Conservation (phyloP, 768 basidiomycete species). For the Nevesoporus exiguus region DNA sequence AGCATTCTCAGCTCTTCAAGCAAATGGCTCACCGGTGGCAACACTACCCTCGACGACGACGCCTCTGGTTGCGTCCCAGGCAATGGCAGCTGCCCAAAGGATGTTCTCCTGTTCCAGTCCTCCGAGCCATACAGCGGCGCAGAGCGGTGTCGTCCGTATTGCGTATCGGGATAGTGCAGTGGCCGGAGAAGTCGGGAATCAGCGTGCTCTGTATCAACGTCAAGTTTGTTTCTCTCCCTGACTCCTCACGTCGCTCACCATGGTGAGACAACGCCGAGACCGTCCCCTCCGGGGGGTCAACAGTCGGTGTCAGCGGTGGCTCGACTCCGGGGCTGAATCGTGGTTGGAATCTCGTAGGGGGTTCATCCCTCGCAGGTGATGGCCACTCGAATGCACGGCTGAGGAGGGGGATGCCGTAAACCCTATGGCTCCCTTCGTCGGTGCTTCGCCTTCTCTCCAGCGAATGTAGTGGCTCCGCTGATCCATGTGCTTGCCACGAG, state of each 20-base stretch:
- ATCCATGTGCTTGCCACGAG: slow-evolving; percentile 23
- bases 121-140: slow-evolving; percentile 23
- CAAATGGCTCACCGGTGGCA: slow-evolving; percentile 29
- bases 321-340: slow-evolving; percentile 7
- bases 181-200: slow-evolving; percentile 22
- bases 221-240: neutral
- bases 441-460: slow-evolving; percentile 17
- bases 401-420: slow-evolving; percentile 17
- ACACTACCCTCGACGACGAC: slow-evolving; percentile 21
- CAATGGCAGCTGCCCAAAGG: slow-evolving; percentile 19
- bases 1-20: slow-evolving; percentile 23
- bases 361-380: slow-evolving; percentile 18
- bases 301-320: slow-evolving; percentile 17
- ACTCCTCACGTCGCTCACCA: slow-evolving; percentile 13
- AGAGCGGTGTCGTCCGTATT: slow-evolving; percentile 24
- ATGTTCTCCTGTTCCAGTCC: slow-evolving; percentile 23
- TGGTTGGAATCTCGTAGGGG: slow-evolving; percentile 5
- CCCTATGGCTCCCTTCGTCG: slow-evolving; percentile 11
- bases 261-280: slow-evolving; percentile 11
- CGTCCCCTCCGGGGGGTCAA: slow-evolving; percentile 8
- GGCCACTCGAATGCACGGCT: slow-evolving; percentile 26
- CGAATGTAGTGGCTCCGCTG: slow-evolving; percentile 7
- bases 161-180: slow-evolving; percentile 16
- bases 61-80: slow-evolving; percentile 15
- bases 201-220: slow-evolving; percentile 14